Evolutionary conservation across 192 early-diverging fungal genomes (phyloP).

Genomic region (Phycomyces nitens): DNA sequence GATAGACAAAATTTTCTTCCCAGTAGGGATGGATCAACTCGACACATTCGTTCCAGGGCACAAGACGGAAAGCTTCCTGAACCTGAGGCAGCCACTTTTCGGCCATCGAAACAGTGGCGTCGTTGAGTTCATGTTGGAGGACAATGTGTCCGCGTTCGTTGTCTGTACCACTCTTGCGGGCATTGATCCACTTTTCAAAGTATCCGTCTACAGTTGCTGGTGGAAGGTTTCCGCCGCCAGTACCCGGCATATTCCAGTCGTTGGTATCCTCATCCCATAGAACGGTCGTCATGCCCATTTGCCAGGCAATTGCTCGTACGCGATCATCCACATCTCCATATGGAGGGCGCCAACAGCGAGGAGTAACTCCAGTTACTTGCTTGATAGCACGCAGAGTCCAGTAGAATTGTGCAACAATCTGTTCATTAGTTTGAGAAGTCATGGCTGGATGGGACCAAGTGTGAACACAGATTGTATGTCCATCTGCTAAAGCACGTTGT

Average conservation of each 20-base stretch:
- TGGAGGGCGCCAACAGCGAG: slow-evolving; percentile 50
- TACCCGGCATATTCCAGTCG: slow-evolving; percentile 46
- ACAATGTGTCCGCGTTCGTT: slow-evolving; percentile 34
- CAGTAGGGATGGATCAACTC: slow-evolving; percentile 36
- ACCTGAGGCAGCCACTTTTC: slow-evolving; percentile 41
- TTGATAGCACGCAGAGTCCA: slow-evolving; percentile 43
- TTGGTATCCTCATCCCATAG: slow-evolving; percentile 37
- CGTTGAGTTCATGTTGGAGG: slow-evolving; percentile 43
- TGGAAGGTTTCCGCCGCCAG: slow-evolving; percentile 31
- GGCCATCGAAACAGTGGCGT: slow-evolving; percentile 39
- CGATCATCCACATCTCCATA: slow-evolving; percentile 55
- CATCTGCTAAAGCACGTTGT: slow-evolving; percentile 36
- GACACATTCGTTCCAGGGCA: slow-evolving; percentile 35
- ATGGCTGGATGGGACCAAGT: slow-evolving; percentile 63
- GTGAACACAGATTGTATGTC: slow-evolving; percentile 60
- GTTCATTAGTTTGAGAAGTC: slow-evolving; percentile 42
- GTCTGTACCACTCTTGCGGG: slow-evolving; percentile 24
- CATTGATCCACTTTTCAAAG: slow-evolving; percentile 24
- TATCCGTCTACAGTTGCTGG: slow-evolving; percentile 31
- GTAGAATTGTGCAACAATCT: slow-evolving; percentile 56
- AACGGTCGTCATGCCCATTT: slow-evolving; percentile 33
- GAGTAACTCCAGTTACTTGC: slow-evolving; percentile 41
- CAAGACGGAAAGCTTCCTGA: slow-evolving; percentile 32
- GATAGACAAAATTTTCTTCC: slow-evolving; percentile 32
- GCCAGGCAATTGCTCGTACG: slow-evolving; percentile 42